Base-by-base conservation (phyloP, 106 monocot genomes). In the Allium fistulosum region DNA sequence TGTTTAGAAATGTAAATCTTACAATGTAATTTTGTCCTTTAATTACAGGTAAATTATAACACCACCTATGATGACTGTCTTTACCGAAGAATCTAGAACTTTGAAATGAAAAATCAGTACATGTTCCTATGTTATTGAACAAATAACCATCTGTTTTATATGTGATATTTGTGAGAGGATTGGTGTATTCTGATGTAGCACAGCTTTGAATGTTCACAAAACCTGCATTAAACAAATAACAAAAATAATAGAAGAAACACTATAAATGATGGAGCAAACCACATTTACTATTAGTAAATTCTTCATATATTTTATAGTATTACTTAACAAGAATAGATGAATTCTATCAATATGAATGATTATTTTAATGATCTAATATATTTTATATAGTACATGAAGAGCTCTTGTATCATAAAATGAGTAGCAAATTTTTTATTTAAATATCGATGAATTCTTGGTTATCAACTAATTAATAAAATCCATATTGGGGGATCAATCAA, bases 111-210 rank as follows among this genome's bases (percentile, higher is more conserved):
- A 13, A 10, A 46, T 49, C 37, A 56, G 51, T 69, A 57, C 79
- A 79, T 58, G 13, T 46, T 22, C 79, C 79, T 6, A 65, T 70
- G 16, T 50, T 15, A 8, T 69, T 18, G 22, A 69, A 48, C 7
- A 79, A 46, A 73, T 64, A 50, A 62, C 69, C n/a, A 69, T 79
- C 79, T 12, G 74, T 69, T 17, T 63, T 79, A 65, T 74, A 79
- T 65, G 58, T 58, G 68, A 79, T 63, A 7, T 58, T 63, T 5
- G 74, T 79, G 2, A 4, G 18, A 50, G 46, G 58, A 28, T 79
- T 73, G 45, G 69, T 79, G 46, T 15, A 22, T 68, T 69, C 69
- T 51, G 73, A 67, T 51, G 63, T 37, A 2, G 73, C 48, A 65
- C 79, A 79, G 27, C 63, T 58, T 7, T 53, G 46, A 45, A 79